Evolutionary conservation across 129 eudicot species (phyloP).

Genomic region (Gnaphalium uliginosum): DNA sequence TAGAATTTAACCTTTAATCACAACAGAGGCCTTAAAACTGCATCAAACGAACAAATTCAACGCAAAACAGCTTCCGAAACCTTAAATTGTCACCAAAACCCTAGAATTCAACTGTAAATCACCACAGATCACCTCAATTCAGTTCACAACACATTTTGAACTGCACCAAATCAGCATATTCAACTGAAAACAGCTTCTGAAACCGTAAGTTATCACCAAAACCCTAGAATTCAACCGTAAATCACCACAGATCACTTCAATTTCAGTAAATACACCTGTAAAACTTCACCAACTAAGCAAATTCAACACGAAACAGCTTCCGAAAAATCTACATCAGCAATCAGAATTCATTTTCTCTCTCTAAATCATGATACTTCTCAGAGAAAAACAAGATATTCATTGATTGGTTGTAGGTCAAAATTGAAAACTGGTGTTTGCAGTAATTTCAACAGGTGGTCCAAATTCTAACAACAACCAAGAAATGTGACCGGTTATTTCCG

Average conservation of each 20-base stretch:
- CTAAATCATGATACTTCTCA: constrained; percentile 22
- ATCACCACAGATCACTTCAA: not conserved
- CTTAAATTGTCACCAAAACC: not conserved
- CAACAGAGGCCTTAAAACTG: not conserved
- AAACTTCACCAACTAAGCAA: not conserved
- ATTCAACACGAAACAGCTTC: constrained; percentile 18
- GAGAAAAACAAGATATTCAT: constrained; percentile 30
- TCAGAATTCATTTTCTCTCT: constrained; percentile 31
- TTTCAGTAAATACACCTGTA: not conserved
- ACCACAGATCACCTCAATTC: not conserved
- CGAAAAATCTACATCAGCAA: constrained; percentile 19
- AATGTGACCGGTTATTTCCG: constrained; percentile 36
- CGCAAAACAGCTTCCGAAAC: not conserved
- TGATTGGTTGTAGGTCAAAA: constrained; percentile 41
- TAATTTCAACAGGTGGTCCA: constrained; percentile 48
- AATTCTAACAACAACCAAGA: constrained; percentile 25
- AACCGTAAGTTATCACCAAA: not conserved
- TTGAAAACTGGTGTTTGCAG: constrained; percentile 17
- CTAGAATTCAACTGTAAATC: not conserved
- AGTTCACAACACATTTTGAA: no score
- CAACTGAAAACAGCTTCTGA: no score
- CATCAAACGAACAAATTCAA: not conserved
- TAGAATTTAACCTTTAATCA: not conserved
- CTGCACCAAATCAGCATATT: no score
- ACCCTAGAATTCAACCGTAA: not conserved